Percentiles rank a stretch among this genome's conserved stretches.
Evolutionary conservation across 169 alveolate species (phyloP).

Genomic region (Plasmodium cynomolgi): DNA sequence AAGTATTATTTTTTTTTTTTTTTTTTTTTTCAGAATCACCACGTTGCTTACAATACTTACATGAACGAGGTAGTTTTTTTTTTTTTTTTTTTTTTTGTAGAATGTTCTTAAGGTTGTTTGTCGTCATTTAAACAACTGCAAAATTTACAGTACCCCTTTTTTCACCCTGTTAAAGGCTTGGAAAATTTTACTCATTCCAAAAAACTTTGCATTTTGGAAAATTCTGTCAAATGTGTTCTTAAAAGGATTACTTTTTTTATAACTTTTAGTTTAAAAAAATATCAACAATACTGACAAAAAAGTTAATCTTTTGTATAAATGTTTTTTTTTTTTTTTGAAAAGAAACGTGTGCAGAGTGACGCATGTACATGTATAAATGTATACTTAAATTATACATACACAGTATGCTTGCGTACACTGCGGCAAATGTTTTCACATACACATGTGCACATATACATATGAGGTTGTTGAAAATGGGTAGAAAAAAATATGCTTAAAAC

Average conservation of each 20-base stretch:
- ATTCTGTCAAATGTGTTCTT: neutral
- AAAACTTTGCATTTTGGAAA: neutral
- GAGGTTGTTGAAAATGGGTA: neutral
- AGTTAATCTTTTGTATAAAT: neutral
- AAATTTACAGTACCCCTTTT: neutral
- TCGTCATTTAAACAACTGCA: neutral
- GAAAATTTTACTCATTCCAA: neutral
- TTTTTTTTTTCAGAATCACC: neutral
- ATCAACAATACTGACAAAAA: conserved; percentile 13
- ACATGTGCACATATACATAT: neutral
- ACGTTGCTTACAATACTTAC: neutral
- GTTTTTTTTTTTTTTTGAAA: neutral
- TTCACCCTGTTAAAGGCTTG: neutral
- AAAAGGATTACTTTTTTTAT: neutral
- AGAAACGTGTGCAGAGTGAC: neutral
- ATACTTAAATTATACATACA: conserved; percentile 5
- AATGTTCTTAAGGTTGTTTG: neutral
- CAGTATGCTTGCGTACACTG: neutral
- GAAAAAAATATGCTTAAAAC: neutral
- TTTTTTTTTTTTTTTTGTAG: neutral
- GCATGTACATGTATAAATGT: neutral
- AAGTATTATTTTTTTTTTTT: neutral
- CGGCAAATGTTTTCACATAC: neutral
- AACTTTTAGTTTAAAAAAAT: conserved; percentile 2
- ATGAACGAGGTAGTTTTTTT: neutral